These are phyloP conservation scores for Pichia californica DNA, from an alignment of 805 yeast genomes.

Conservation along the genomic window DNA sequence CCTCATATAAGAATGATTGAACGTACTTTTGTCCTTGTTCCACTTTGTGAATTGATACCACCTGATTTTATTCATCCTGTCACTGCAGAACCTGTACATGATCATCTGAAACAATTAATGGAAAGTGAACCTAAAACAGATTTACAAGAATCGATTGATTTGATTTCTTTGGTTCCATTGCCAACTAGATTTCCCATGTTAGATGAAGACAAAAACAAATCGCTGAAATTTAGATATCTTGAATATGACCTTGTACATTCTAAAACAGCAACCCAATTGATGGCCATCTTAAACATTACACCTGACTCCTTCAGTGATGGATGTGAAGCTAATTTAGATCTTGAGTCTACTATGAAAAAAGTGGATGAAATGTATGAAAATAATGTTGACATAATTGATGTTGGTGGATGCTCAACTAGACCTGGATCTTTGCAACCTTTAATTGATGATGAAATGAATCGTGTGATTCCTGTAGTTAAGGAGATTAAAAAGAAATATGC, in stretches of 20 bases:
- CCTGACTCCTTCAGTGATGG: constrained; percentile 98
- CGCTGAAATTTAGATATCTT: constrained; percentile 23
- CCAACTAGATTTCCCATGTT: constrained; percentile 7
- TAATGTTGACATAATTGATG: constrained; percentile 76
- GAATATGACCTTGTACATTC: constrained; percentile 41
- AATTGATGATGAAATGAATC: constrained; percentile 55
- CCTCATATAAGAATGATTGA: constrained; percentile 90
- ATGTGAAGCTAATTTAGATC: constrained; percentile 37
- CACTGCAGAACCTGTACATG: constrained; percentile 71
- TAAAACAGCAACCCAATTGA: constrained; percentile 52
- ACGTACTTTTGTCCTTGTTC: constrained; percentile 83
- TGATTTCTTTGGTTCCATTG: constrained; percentile 47
- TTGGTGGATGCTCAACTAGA: constrained; percentile 93
- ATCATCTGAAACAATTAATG: constrained; percentile 49
- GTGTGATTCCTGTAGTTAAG: constrained; percentile 67
- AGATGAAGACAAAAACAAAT: constrained; percentile 10
- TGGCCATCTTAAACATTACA: constrained; percentile 87
- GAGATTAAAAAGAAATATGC: constrained; percentile 41
- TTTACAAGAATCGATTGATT: constrained; percentile 44
- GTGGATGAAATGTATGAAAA: constrained; percentile 44
- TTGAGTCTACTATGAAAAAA: constrained; percentile 36
- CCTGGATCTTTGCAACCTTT: constrained; percentile 69
- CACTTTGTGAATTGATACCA: constrained; percentile 73
- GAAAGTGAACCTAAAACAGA: constrained; percentile 17
- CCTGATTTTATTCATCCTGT: constrained; percentile 73